These are phyloP conservation scores for Salix udensis DNA, from an alignment of 345 rosid species.

Conservation along the genomic window DNA sequence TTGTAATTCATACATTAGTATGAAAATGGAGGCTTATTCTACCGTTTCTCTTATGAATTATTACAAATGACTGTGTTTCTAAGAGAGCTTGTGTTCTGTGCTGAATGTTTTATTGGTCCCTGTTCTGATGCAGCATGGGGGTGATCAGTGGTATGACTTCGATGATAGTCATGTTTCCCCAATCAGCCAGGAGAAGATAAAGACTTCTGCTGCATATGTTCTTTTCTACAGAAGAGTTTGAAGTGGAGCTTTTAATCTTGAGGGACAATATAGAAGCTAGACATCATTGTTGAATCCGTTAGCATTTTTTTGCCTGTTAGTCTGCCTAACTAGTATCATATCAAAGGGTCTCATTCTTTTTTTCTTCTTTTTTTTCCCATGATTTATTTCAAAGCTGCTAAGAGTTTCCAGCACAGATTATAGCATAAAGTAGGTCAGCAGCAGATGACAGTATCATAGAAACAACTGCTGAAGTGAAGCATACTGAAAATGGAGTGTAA, in stretches of 20 bases:
- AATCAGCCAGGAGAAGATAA: conserved; percentile 76
- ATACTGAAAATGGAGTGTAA: neutral
- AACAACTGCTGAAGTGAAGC: conserved; percentile 10
- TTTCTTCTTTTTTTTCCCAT: conserved; percentile 13
- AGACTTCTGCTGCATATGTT: conserved; percentile 92
- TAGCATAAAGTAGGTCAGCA: conserved; percentile 17
- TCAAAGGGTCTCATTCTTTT: conserved; percentile 32
- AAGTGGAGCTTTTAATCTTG: conserved; percentile 3
- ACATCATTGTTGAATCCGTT: conserved; percentile 16
- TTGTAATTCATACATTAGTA: neutral
- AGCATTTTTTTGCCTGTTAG: conserved; percentile 23
- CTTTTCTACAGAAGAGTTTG: conserved; percentile 84
- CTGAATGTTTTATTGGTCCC: neutral
- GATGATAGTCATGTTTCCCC: conserved; percentile 80
- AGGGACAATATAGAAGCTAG: conserved; percentile 15
- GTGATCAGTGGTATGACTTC: conserved; percentile 85
- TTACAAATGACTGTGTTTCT: neutral
- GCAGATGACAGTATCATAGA: conserved; percentile 38
- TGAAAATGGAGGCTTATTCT: neutral
- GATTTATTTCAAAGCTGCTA: conserved; percentile 20
- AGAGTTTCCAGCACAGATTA: conserved; percentile 8
- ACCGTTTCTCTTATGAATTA: neutral
- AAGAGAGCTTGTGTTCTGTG: neutral
- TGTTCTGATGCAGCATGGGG: conserved; percentile 66
- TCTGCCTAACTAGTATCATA: conserved; percentile 7